Base-by-base conservation (phyloP, 192 early-diverging fungal species). In the Cetraspora pellucida region DNA sequence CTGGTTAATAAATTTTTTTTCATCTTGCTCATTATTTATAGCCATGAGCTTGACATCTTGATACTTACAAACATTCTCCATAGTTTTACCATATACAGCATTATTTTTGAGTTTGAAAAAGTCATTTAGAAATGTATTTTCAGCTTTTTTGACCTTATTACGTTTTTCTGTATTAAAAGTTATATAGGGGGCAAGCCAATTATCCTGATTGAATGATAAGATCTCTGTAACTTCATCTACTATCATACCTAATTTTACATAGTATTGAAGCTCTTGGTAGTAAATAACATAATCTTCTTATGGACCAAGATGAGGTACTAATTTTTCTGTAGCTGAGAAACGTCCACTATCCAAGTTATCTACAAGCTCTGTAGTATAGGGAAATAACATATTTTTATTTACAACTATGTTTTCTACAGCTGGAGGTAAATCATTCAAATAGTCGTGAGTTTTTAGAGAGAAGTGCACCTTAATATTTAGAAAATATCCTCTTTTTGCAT, bases 41-140 rank as follows among this genome's bases (percentile, higher is more conserved):
- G 30, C 8, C 65, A 31, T 67, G 13, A 67, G 31, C 23, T 67
- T 67, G 13, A 67, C 65, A 43, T 67, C 44, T 31, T 67, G 65
- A 16, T 67, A 67, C 2, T 67, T 67, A 31, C 37, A n/a, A n/a
- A n/a, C n/a, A n/a, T n/a, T n/a, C n/a, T n/a, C n/a, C n/a, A n/a
- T n/a, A n/a, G n/a, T n/a, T 47, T 67, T 67, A 16, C 65, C 44
- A 46, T 43, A 67, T 11, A 16, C 10, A 1, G 65, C 1, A 43
- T 67, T 67, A 67, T 67, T 67, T 17, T 6, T 67, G 31, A 67
- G 65, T 16, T 67, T 67, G 13, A 67, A 67, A 31, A 67, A 67
- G 13, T 67, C 31, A 3, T 46, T 67, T 19, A 6, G 2, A 47
- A 67, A 67, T 6, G 10, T 17, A 23, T 67, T 67, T 2, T 11